Evolutionary conservation across 2,329 filamentous ascomycete species (phyloP), one percentile per base, ranked within the genome.

Genomic region (Thermothelomyces thermophilus): DNA sequence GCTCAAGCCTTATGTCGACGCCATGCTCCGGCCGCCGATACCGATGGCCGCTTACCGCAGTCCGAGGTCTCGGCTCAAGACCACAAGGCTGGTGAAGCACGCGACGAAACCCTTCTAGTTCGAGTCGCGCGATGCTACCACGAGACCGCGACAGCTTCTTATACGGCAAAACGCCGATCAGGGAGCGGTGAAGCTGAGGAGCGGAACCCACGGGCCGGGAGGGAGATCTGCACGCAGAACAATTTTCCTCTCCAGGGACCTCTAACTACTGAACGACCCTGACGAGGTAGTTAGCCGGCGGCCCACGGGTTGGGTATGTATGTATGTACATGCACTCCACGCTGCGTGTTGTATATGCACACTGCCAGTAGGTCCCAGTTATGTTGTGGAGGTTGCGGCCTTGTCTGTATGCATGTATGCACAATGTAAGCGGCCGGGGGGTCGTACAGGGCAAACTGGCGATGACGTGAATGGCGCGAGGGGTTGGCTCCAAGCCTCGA

Each of bases 101-200:
- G 22, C 17, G 31, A 30, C 34, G 30, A 24, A 46, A 44, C 22
- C 41, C 49, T 41, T 48, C 37, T 28, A 46, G 34, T 10, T 34
- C 30, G 34, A 40, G 48, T 46, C 41, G 48, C 46, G 51, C 52
- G 42, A 42, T 41, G 41, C 40, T 30, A 46, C 41, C 36, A 43
- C 44, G 48, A 9, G 14, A 35, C 35, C 33, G 22, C 26, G 22
- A 22, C 40, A 28, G 41, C 48, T 48, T 39, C 36, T 48, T 48
- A 31, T 44, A 44, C 14, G 41, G 28, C 28, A 17, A 5, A 22
- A 16, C 28, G 51, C 30, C 24, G 47, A 44, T 49, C 24, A 34
- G 39, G 19, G 52, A 36, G 40, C 37, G 48, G 48, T 40, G 44
- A 51, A 44, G 41, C 30, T 19, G 33, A 11, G 19, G 14, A 30